Evolutionary conservation across 176 grass and related monocot genomes (phyloP).

Genomic region (Poa pratensis): DNA sequence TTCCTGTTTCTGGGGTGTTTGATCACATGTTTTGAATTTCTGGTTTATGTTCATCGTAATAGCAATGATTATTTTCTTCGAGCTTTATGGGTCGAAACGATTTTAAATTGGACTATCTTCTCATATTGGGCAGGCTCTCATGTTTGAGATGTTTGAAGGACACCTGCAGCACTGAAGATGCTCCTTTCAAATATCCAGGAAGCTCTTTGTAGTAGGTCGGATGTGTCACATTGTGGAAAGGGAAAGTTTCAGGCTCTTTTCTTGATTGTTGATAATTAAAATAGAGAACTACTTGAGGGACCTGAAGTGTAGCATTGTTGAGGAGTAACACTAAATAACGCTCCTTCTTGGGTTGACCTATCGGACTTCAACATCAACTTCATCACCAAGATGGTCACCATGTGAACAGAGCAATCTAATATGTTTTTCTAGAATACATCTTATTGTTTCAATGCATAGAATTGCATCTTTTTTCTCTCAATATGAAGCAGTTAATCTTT

Average conservation of each 20-base stretch:
- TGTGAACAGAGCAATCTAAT: too few relatives aligned
- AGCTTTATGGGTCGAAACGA: slow-evolving; percentile 32
- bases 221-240: slow-evolving; percentile 93
- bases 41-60: background rate
- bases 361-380: too few relatives aligned
- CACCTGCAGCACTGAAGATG: slow-evolving; percentile 80
- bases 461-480: too few relatives aligned
- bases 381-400: too few relatives aligned
- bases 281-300: background rate
- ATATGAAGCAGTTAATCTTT: too few relatives aligned
- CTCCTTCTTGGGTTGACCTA: background rate
- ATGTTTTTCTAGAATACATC: too few relatives aligned
- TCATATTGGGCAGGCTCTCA: slow-evolving; percentile 66
- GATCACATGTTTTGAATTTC: slow-evolving; percentile 1
- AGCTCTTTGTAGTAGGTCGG: slow-evolving; percentile 83
- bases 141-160: slow-evolving; percentile 80
- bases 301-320: background rate
- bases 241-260: slow-evolving; percentile 62
- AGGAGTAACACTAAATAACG: background rate
- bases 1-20: background rate
- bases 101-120: slow-evolving; percentile 31
- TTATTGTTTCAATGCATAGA: too few relatives aligned
- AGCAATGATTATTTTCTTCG: slow-evolving; percentile 31
- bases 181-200: slow-evolving; percentile 78
- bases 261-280: background rate